Evolutionary conservation across 768 basidiomycete species (phyloP).

Genomic region (Sporobolomyces pararoseus): DNA sequence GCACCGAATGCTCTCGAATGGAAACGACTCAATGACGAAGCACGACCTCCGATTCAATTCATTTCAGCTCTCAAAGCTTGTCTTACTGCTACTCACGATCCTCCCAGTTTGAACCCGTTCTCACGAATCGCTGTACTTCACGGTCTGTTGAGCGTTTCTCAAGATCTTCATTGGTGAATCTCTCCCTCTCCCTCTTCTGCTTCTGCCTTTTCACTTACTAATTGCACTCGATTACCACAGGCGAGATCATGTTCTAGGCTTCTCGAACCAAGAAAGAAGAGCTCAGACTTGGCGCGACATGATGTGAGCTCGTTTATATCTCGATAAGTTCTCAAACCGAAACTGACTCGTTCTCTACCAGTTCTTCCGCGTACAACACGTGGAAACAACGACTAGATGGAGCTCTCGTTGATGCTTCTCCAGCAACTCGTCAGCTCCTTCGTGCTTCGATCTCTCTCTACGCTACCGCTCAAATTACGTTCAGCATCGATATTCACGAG

Average conservation of each 20-base stretch:
- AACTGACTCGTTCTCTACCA: background rate
- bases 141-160: slow-evolving; percentile 42
- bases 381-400: slow-evolving; percentile 45
- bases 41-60: slow-evolving; percentile 40
- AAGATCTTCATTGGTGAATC: slow-evolving; percentile 43
- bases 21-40: slow-evolving; percentile 29
- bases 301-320: slow-evolving; percentile 19
- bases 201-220: no score
- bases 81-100: slow-evolving; percentile 36
- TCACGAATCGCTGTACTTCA: slow-evolving; percentile 41
- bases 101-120: slow-evolving; percentile 41
- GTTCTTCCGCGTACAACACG: slow-evolving; percentile 42
- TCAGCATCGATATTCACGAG: slow-evolving; percentile 45
- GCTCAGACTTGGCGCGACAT: slow-evolving; percentile 43
- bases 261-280: slow-evolving; percentile 40
- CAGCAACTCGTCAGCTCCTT: slow-evolving; percentile 39
- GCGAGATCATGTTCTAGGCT: slow-evolving; percentile 42
- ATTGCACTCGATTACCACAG: background rate
- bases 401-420: slow-evolving; percentile 35
- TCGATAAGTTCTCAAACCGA: background rate
- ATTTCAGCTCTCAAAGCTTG: slow-evolving; percentile 45
- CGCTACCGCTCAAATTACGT: slow-evolving; percentile 42
- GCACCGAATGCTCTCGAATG: slow-evolving; percentile 40
- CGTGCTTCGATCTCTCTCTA: slow-evolving; percentile 44
- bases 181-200: background rate